Conservation (phyloP, 805 yeast genomes). For the Wickerhamomyces bisporus region DNA sequence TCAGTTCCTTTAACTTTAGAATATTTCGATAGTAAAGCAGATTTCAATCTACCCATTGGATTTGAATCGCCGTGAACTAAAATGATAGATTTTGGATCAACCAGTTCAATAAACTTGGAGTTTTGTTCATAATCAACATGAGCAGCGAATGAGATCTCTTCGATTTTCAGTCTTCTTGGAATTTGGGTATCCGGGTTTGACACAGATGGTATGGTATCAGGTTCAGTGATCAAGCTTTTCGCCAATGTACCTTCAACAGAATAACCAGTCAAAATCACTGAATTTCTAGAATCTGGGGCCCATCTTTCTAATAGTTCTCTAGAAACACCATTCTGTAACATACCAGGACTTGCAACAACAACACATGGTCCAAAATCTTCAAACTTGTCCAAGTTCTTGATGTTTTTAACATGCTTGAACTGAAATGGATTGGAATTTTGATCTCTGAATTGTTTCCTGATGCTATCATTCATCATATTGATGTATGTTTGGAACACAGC, state of each 20-base stretch:
- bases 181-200: conserved; percentile 76
- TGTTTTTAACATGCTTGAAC: conserved; percentile 77
- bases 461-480: conserved; percentile 94
- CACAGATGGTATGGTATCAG: conserved; percentile 80
- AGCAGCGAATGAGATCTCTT: conserved; percentile 98
- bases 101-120: conserved; percentile 81
- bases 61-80: conserved; percentile 96
- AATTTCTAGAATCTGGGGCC: conserved; percentile 94
- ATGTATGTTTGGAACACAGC: conserved; percentile 96
- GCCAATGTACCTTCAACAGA: conserved; percentile 99
- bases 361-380: conserved; percentile 96
- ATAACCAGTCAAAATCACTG: conserved; percentile 89
- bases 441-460: conserved; percentile 68
- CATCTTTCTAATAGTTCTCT: conserved; percentile 88
- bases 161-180: conserved; percentile 82
- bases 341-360: conserved; percentile 95
- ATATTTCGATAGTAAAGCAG: conserved; percentile 86
- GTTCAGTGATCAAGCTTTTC: conserved; percentile 80
- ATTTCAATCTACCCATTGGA: conserved; percentile 97
- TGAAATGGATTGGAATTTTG: conserved; percentile 85
- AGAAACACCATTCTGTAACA: conserved; percentile 95
- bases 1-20: conserved; percentile 77
- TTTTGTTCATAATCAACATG: conserved; percentile 97
- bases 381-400: conserved; percentile 74
- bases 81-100: conserved; percentile 79